Evolutionary conservation across 1,284 basidiomycete genomes (phyloP).

Genomic region (Irpex lacteus): DNA sequence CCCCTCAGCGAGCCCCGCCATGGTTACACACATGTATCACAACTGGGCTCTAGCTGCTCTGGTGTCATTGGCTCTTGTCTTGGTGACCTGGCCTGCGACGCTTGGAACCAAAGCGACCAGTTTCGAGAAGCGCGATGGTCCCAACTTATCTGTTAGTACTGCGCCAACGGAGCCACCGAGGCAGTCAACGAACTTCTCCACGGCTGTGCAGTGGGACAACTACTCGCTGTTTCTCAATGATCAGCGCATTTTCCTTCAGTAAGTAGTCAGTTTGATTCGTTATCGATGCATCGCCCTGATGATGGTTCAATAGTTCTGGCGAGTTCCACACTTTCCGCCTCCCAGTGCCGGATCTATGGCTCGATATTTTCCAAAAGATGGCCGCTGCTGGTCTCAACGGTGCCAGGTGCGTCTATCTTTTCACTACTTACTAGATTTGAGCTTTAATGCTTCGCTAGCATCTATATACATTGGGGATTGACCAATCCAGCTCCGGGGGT

Average conservation of each 20-base stretch:
- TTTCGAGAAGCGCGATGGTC: neutral
- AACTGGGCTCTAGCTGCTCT: constrained; percentile 14
- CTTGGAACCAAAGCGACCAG: neutral
- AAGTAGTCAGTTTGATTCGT: constrained; percentile 20
- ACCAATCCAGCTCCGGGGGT: constrained; percentile 75
- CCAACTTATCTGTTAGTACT: neutral
- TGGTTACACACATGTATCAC: constrained; percentile 8
- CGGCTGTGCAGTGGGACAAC: constrained; percentile 31
- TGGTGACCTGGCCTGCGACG: constrained; percentile 13
- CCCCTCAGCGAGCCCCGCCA: neutral
- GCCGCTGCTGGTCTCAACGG: constrained; percentile 82
- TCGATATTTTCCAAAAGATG: constrained; percentile 78
- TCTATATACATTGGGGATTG: constrained; percentile 75
- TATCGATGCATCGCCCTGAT: neutral
- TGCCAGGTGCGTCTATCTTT: constrained; percentile 31
- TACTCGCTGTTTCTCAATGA: constrained; percentile 29
- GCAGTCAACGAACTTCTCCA: constrained; percentile 27
- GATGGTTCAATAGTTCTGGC: constrained; percentile 43
- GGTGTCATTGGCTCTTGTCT: constrained; percentile 9
- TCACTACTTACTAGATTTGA: neutral
- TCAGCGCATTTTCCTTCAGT: constrained; percentile 46
- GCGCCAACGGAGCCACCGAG: constrained; percentile 21
- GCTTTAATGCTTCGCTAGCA: constrained; percentile 32
- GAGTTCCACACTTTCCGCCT: constrained; percentile 85
- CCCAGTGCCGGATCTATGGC: constrained; percentile 78